Conservation (phyloP, 2,329 filamentous ascomycete species). For the Cephalotrichum gorgonifer region DNA sequence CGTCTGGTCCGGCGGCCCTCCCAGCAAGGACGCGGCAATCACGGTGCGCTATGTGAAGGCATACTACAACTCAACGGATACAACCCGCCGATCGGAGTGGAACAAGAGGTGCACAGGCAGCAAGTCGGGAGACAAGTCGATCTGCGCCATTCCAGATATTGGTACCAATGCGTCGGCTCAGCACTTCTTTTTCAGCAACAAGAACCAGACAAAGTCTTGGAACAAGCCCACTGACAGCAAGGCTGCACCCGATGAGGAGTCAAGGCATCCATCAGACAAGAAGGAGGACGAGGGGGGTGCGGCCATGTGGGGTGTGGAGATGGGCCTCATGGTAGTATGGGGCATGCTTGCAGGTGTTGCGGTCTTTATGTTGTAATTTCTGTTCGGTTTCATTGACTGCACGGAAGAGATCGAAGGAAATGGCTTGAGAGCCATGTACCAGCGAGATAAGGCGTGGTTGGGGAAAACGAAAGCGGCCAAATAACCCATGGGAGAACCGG, state of each 20-base stretch:
- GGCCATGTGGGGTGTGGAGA: background rate
- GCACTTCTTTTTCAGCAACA: constrained; percentile 38
- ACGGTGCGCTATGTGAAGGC: constrained; percentile 62
- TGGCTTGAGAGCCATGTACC: background rate
- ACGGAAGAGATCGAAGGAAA: background rate
- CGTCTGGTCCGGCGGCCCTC: constrained; percentile 63
- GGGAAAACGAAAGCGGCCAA: background rate
- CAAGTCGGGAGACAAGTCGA: constrained; percentile 19
- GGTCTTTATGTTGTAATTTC: background rate
- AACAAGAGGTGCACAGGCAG: constrained; percentile 24
- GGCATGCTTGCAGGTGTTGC: background rate
- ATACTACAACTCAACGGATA: constrained; percentile 64
- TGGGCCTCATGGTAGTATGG: background rate
- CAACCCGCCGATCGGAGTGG: constrained; percentile 27
- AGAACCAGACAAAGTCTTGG: constrained; percentile 25
- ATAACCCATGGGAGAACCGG: background rate
- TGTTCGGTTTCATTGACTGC: background rate
- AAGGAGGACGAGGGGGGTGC: constrained; percentile 1
- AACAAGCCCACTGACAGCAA: constrained; percentile 27
- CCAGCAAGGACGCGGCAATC: constrained; percentile 48
- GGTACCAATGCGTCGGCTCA: constrained; percentile 17
- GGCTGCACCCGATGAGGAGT: background rate
- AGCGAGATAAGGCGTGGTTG: background rate
- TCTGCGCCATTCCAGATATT: constrained; percentile 41
- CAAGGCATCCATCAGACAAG: background rate